Evolutionary conservation across 192 early-diverging fungal genomes (phyloP), one percentile per base, ranked within the genome.

Genomic region (Backusella circina): DNA sequence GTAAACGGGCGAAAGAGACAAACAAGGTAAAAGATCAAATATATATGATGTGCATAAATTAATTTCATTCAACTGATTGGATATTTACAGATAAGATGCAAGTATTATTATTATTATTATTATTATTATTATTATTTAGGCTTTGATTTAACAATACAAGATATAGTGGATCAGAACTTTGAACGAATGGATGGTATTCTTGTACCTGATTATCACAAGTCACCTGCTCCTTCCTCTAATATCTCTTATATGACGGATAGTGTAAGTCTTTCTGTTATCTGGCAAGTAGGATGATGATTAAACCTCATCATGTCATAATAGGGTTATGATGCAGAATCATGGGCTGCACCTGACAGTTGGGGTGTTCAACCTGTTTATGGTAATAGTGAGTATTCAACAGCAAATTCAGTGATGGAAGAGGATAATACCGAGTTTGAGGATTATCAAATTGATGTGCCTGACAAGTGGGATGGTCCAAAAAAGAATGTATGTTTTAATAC

Each of bases 281-380:
- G 26, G 10, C 9, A 26, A 61, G 7, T 9, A n/a, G n/a, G 4
- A n/a, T 21, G 26, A n/a, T 2, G 2, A 10, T 28, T 61, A 9
- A n/a, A 61, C 12, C 44, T 47, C 3, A 13, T 61, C 26, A 9
- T 28, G 21, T 23, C 12, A 12, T 61, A 44, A 10, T 67, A 77
- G 75, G 37, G 28, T 47, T 37, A 35, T 15, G 77, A 73, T 21
- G 21, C 44, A 57, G 41, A 70, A 28, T 47, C 66, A 51, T 92
- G 91, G 91, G 78, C 84, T 4, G 86, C 91, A 36, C 91, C 91
- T 50, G 91, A 92, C 54, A 90, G 88, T 26, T 92, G 91, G 91
- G 91, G 86, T 16, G 89, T 92, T 35, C 80, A 90, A 51, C 85
- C 86, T 4, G 79, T 81, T 5, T 72, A 73, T 1, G 72, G 72